phyloP scores from a whole-genome alignment of 352 stramenopile species.

The Aphanomyces astaci region DNA sequence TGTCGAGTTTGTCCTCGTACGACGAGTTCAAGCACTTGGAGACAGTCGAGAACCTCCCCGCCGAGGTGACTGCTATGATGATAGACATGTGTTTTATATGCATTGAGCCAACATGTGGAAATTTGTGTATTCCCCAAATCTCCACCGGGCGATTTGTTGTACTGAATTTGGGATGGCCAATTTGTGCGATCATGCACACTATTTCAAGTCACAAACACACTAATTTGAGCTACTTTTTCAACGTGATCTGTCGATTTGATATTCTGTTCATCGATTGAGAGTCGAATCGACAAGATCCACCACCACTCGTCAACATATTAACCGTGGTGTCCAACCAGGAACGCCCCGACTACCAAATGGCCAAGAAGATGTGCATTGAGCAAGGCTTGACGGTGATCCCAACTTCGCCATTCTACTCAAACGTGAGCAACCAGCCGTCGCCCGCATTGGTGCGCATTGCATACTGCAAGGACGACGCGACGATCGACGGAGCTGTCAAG shows the following conservation, averaged over 20 bases:
- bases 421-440: constrained; percentile 68
- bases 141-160: no score
- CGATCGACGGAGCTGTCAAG: constrained; percentile 76
- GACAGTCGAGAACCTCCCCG: constrained; percentile 41
- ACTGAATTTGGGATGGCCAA: no score
- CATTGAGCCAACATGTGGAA: no score
- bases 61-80: constrained; percentile 41
- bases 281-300: no score
- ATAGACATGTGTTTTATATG: no score
- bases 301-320: no score
- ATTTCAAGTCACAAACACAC: no score
- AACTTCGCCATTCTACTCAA: constrained; percentile 90
- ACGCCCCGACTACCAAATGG: constrained; percentile 82
- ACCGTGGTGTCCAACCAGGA: no score
- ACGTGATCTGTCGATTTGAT: neutral
- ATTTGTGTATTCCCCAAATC: no score
- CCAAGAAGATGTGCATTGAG: constrained; percentile 85
- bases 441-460: constrained; percentile 84
- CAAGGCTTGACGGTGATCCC: constrained; percentile 90
- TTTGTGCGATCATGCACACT: no score
- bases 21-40: constrained; percentile 56
- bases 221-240: no score
- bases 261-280: no score
- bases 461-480: constrained; percentile 96
- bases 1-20: constrained; percentile 58